Evolutionary conservation across 192 early-diverging fungal species (phyloP).

Genomic region (Lobosporangium transversale): DNA sequence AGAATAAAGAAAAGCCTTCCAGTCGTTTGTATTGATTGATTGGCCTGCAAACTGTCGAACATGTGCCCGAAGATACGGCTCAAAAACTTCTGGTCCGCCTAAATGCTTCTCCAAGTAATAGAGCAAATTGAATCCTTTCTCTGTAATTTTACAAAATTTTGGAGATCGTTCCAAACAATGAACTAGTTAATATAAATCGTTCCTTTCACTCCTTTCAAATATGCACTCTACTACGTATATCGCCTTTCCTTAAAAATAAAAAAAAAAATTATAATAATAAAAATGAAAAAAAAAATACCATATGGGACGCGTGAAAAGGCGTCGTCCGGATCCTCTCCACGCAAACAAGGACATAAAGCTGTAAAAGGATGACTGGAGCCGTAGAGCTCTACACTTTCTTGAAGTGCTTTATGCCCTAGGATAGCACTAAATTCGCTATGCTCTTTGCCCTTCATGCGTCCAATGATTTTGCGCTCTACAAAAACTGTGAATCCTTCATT

Average conservation of each 20-base stretch:
- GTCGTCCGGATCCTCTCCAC: constrained; percentile 84
- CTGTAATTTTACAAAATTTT: constrained; percentile 31
- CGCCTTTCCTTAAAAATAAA: too few relatives aligned
- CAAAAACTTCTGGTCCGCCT: constrained; percentile 87
- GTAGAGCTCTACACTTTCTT: constrained; percentile 75
- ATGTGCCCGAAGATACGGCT: constrained; percentile 83
- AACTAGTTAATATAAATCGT: too few relatives aligned
- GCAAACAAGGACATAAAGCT: constrained; percentile 77
- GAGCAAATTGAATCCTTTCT: constrained; percentile 95
- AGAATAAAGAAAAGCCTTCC: constrained; percentile 81
- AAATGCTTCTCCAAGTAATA: constrained; percentile 87
- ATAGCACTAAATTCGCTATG: constrained; percentile 86
- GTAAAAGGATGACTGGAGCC: constrained; percentile 74
- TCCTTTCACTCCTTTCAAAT: too few relatives aligned
- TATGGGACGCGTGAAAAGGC: constrained; percentile 85
- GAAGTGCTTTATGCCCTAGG: constrained; percentile 80
- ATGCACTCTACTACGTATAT: too few relatives aligned
- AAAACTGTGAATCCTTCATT: constrained; percentile 98
- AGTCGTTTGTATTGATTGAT: constrained; percentile 89
- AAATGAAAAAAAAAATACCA: too few relatives aligned
- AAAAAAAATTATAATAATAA: too few relatives aligned
- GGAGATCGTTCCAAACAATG: too few relatives aligned
- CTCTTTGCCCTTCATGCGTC: constrained; percentile 80
- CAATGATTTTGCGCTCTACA: constrained; percentile 91
- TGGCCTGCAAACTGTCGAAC: constrained; percentile 84